A percentile compares a stretch with the other conserved stretches of the same genome.
Evolutionary conservation across 371 early-diverging fungal species (phyloP).

Genomic region (Globomyces sp.): DNA sequence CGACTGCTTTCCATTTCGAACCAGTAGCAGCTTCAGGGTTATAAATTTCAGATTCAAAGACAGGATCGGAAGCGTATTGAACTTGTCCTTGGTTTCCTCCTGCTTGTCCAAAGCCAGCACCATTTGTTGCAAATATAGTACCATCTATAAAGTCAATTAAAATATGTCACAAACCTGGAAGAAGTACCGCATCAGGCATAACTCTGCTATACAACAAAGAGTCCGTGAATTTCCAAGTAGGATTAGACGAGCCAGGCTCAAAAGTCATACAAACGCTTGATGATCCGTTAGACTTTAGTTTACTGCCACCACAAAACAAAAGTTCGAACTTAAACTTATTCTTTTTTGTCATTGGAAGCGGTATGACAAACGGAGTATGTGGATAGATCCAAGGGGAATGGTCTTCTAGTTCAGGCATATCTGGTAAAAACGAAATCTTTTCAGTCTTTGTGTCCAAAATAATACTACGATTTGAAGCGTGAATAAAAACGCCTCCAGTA

Average conservation of each 20-base stretch:
- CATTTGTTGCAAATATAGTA: slow-evolving; percentile 30
- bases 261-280: slow-evolving; percentile 21
- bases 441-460: slow-evolving; percentile 10
- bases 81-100: slow-evolving; percentile 39
- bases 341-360: slow-evolving; percentile 36
- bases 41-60: slow-evolving; percentile 29
- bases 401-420: slow-evolving; percentile 20
- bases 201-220: slow-evolving; percentile 28
- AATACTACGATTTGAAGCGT: slow-evolving; percentile 31
- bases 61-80: slow-evolving; percentile 27
- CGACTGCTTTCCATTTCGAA: slow-evolving; percentile 28
- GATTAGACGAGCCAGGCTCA: slow-evolving; percentile 16
- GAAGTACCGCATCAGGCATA: slow-evolving; percentile 32
- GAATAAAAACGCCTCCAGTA: slow-evolving; percentile 28
- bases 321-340: slow-evolving; percentile 29
- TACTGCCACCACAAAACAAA: slow-evolving; percentile 39
- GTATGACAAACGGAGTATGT: slow-evolving; percentile 33
- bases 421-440: not conserved
- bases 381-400: slow-evolving; percentile 34
- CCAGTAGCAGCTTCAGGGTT: slow-evolving; percentile 30
- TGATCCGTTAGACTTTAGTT: slow-evolving; percentile 8
- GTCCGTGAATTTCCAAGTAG: not conserved
- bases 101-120: slow-evolving; percentile 30
- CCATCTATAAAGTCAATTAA: slow-evolving; percentile 28
- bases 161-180: slow-evolving; percentile 26